Evolutionary conservation across 345 rosid species (phyloP), one percentile per base, ranked within the genome.

Genomic region (Populus deltoides): DNA sequence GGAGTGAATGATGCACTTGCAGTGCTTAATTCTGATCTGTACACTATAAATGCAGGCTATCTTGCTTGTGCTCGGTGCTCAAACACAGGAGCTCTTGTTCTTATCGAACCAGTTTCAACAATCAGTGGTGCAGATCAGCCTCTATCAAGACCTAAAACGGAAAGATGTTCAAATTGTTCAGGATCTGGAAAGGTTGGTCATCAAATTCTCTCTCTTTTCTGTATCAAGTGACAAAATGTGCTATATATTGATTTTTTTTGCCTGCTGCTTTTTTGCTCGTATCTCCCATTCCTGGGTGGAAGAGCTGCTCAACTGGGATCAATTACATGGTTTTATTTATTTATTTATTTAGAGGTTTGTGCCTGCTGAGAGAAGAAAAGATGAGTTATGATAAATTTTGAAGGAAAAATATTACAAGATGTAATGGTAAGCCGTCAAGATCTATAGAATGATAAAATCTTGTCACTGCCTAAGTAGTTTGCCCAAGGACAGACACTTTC

Each of bases 61-160:
- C 98, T 95, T 82, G 94, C 98, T 61, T 93, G 99, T 83, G 98
- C 98, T 66, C 97, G 99, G 73, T 95, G 99, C 88, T 89, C 94
- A 55, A 90, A 85, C 82, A 90, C 92, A 9, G 99, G 99, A 74
- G 79, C 94, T 18, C 87, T 93, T 75, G 85, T 93, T 71, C 90
- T 91, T 71, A 65, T 83, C 16, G 92, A 93, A 83, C 92, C 93
- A 39, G 88, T 93, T 78, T 88, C 96, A 22, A 81, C 94, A 66
- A 73, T 86, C 76, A 78, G 69, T 81, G 81, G 88, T 10, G 86
- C 87, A 39, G 87, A 80, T 72, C 90, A 73, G 70, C 92, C 91
- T 74, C 83, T 83, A 5, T 87, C 91, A 67, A 70, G 83, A 22
- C 92, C 99, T 2, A 87, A 86, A 84, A 87, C 96, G 6, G 92